Conservation (phyloP, 75 land plant species). For the Pinus taeda region DNA sequence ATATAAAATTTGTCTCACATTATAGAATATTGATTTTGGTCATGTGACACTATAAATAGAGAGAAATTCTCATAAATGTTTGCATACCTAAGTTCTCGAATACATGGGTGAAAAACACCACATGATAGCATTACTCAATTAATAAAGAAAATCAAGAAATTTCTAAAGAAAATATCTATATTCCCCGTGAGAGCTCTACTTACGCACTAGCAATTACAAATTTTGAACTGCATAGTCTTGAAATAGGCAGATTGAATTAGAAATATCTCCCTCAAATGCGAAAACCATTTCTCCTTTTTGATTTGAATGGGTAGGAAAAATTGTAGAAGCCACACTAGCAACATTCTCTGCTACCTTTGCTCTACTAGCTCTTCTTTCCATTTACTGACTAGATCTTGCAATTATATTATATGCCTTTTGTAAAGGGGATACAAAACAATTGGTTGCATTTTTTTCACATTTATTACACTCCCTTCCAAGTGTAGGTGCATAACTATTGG, state of each 20-base stretch:
- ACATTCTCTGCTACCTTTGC: slow-evolving; percentile 56
- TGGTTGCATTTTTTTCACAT: background rate
- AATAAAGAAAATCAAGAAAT: background rate
- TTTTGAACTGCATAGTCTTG: slow-evolving; percentile 46
- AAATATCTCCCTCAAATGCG: slow-evolving; percentile 32
- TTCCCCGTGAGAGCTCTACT: slow-evolving; percentile 54
- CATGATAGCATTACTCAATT: background rate
- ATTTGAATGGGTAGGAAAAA: slow-evolving; percentile 50
- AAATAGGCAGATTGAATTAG: slow-evolving; percentile 61
- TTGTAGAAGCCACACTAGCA: slow-evolving; percentile 26
- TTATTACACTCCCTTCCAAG: too few relatives aligned
- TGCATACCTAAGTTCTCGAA: background rate
- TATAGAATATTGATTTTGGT: too few relatives aligned
- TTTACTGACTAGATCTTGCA: too few relatives aligned
- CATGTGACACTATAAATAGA: too few relatives aligned
- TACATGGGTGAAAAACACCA: background rate
- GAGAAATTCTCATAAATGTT: background rate
- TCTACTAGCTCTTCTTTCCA: slow-evolving; percentile 57
- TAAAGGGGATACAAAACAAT: slow-evolving; percentile 2
- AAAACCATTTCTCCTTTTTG: slow-evolving; percentile 51
- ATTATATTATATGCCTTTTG: too few relatives aligned
- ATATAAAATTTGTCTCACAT: too few relatives aligned
- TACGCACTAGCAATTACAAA: slow-evolving; percentile 78
- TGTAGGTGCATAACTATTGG: too few relatives aligned
- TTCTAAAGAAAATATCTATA: slow-evolving; percentile 55